Base-by-base conservation (phyloP, 495 filamentous ascomycete genomes). In the Penicillium angulare region DNA sequence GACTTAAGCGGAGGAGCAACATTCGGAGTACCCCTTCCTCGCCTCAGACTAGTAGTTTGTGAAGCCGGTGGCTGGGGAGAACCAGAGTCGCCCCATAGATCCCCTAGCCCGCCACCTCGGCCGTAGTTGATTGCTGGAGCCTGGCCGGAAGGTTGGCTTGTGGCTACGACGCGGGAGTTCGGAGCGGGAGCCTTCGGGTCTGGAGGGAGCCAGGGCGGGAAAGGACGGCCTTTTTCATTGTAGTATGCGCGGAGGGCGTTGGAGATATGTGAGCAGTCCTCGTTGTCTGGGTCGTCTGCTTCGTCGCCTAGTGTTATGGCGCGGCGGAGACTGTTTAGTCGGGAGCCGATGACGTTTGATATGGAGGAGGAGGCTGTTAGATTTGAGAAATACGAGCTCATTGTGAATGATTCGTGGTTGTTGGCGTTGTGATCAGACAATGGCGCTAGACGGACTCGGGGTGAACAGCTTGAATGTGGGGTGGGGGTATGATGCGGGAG, bases 231-330 rank as follows among this genome's bases (percentile, higher is more conserved):
- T 59, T 95, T 95, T 64, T 97, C 93, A 29, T 73, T 82, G 75
- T 98, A 98, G 78, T 97, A 96, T 49, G 84, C 87, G 44, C 93
- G 87, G n/a, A 98, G 84, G 12, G 95, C 92, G 63, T 92, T 87
- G 71, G 89, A 92, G 63, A 98, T 85, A 72, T 96, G 90, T 1
- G 90, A 92, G 74, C 93, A 87, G 72, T 96, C 91, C 72, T 95
- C 90, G 49, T 90, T 93, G 61, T 97, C 92, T 53, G 78, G 75
- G 59, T 79, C 75, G 59, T 78, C 75, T 22, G 88, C 88, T 72
- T 96, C 92, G 49, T 84, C 79, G 66, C 95, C 92, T 60, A 84
- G 79, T 47, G 91, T 85, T 66, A 93, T 85, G 24, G 83, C 85
- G 29, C 86, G 83, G 50, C 89, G 88, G 54, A 96, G 80, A 56